phyloP scores from a whole-genome alignment of 495 filamentous ascomycete species.

The Talaromyces proteolyticus region DNA sequence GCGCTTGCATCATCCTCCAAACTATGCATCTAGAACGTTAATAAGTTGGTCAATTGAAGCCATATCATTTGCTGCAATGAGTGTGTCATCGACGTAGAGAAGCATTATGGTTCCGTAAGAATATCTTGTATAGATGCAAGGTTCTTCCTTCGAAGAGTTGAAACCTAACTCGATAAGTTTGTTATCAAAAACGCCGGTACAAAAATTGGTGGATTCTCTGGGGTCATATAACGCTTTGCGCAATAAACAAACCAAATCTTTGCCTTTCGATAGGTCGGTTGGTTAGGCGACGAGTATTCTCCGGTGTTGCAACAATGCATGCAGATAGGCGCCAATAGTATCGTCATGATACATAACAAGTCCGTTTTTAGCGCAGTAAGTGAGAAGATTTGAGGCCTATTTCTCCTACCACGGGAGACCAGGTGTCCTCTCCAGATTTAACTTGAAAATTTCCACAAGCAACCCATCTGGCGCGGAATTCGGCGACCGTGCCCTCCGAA shows the following conservation, averaged over 20 bases:
- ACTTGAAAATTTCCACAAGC: conserved; percentile 3
- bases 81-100: conserved; percentile 1
- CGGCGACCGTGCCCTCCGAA: background rate
- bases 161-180: background rate
- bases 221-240: conserved; percentile 2
- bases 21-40: background rate
- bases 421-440: background rate
- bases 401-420: background rate
- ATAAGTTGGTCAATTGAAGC: background rate
- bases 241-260: background rate
- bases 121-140: background rate
- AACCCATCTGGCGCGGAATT: conserved; percentile 5
- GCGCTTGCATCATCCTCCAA: background rate
- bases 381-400: background rate
- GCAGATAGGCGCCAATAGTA: background rate
- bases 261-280: background rate
- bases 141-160: background rate
- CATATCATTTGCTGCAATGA: background rate
- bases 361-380: background rate
- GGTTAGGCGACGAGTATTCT: background rate
- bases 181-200: background rate
- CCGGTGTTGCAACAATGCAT: background rate
- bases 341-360: background rate
- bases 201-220: background rate
- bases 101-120: background rate